Percentiles rank a stretch among this genome's conserved stretches.
phyloP scores from a whole-genome alignment of 2,329 filamentous ascomycete species.

The Xylaria sp. region DNA sequence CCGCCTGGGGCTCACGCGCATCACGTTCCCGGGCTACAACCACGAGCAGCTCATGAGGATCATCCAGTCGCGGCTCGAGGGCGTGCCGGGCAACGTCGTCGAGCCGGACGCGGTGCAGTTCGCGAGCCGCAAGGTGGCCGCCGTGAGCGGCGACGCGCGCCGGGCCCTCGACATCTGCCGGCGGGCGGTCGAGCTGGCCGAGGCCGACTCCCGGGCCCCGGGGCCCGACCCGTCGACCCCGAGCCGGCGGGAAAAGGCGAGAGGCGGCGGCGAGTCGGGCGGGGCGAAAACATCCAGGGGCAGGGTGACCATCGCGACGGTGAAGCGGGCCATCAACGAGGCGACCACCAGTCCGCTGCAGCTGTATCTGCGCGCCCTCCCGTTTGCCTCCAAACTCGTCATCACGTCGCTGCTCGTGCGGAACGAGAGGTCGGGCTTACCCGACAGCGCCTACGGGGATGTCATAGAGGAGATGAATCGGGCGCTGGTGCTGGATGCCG shows the following conservation, averaged over 20 bases:
- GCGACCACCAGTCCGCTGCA: conserved; percentile 91
- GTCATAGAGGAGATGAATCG: conserved; percentile 83
- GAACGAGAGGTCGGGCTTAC: conserved; percentile 79
- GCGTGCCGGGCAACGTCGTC: conserved; percentile 86
- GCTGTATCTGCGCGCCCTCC: conserved; percentile 81
- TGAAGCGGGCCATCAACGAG: conserved; percentile 93
- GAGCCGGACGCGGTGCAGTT: conserved; percentile 95
- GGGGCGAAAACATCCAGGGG: conserved; percentile 46
- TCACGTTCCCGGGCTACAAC: conserved; percentile 96
- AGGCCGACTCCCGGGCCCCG: conserved; percentile 61
- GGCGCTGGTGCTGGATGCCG: conserved; percentile 63
- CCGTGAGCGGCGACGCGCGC: conserved; percentile 91
- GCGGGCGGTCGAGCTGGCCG: conserved; percentile 91
- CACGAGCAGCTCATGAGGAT: conserved; percentile 98
- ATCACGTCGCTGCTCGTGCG: conserved; percentile 80
- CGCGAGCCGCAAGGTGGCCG: conserved; percentile 92
- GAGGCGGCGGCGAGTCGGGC: conserved; percentile 32
- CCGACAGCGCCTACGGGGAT: conserved; percentile 86
- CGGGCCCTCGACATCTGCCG: conserved; percentile 94
- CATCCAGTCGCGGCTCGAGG: conserved; percentile 89
- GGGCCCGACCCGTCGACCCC: conserved; percentile 59
- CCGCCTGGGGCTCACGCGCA: conserved; percentile 83
- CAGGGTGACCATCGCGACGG: conserved; percentile 86
- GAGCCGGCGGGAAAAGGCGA: conserved; percentile 53
- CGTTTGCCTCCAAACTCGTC: conserved; percentile 81